phyloP scores from a whole-genome alignment of 371 early-diverging fungal species.

The Mucor indicus region DNA sequence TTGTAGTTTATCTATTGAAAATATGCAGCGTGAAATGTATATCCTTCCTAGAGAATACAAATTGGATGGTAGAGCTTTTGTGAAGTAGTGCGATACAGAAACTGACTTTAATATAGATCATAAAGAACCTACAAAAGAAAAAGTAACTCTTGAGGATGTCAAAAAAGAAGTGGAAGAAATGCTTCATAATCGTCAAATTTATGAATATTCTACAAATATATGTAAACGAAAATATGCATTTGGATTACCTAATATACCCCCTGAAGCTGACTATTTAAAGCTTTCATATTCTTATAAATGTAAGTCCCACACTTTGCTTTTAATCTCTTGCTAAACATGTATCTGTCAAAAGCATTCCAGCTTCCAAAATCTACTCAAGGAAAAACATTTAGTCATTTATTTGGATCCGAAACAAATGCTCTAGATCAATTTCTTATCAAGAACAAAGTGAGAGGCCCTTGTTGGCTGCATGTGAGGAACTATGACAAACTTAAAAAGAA shows the following conservation, averaged over 20 bases:
- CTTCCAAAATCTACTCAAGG: conserved; percentile 71
- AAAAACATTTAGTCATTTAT: conserved; percentile 80
- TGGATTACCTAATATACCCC: conserved; percentile 79
- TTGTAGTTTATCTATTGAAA: conserved; percentile 77
- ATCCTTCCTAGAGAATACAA: conserved; percentile 71
- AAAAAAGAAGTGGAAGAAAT: conserved; percentile 71
- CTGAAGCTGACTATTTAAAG: conserved; percentile 79
- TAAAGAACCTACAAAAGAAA: conserved; percentile 53
- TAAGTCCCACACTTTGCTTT: conserved; percentile 10
- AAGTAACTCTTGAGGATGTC: conserved; percentile 65
- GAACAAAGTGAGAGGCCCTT: conserved; percentile 95
- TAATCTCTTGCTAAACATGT: not conserved
- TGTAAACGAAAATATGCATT: conserved; percentile 90
- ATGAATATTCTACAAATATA: conserved; percentile 47
- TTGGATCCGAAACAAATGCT: conserved; percentile 85
- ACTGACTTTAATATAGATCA: conserved; percentile 17
- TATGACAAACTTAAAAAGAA: not conserved
- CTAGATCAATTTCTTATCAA: conserved; percentile 89
- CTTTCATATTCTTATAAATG: conserved; percentile 73
- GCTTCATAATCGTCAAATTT: conserved; percentile 51
- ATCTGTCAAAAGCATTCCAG: conserved; percentile 48
- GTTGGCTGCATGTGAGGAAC: conserved; percentile 89
- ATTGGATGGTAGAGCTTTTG: conserved; percentile 40
- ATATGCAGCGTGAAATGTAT: conserved; percentile 82
- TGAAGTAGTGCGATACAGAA: not conserved